phyloP scores from a whole-genome alignment of 352 stramenopile species.

The Paralagenidium karlingii region DNA sequence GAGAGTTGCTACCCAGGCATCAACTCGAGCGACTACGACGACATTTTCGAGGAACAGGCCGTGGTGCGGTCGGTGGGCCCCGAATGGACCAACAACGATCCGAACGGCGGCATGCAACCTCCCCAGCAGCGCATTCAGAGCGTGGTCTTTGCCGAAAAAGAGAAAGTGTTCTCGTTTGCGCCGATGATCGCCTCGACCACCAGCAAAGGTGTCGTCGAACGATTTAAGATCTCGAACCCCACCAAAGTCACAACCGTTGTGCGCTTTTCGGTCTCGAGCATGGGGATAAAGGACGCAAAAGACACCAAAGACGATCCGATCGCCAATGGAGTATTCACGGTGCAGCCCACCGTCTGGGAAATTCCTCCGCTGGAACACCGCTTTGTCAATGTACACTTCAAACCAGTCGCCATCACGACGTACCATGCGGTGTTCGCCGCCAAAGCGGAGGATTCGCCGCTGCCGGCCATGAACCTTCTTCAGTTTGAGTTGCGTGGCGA shows the following conservation, averaged over 20 bases:
- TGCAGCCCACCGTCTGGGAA: constrained; percentile 86
- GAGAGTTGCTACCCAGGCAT: constrained; percentile 93
- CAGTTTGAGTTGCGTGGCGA: constrained; percentile 86
- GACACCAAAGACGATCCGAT: constrained; percentile 1
- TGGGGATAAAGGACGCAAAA: background rate
- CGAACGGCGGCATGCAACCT: constrained; percentile 5
- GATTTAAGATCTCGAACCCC: constrained; percentile 93
- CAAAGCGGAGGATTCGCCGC: constrained; percentile 64
- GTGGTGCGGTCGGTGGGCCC: constrained; percentile 63
- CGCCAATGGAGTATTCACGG: constrained; percentile 47
- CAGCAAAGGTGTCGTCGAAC: constrained; percentile 74
- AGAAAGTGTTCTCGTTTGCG: constrained; percentile 83
- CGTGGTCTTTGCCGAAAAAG: constrained; percentile 72
- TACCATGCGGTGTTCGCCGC: constrained; percentile 79
- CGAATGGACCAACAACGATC: background rate
- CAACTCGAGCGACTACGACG: constrained; percentile 71
- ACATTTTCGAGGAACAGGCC: constrained; percentile 93
- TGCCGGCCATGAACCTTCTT: constrained; percentile 17
- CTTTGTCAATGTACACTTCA: constrained; percentile 92
- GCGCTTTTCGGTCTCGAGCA: constrained; percentile 53
- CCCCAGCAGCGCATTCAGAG: no score
- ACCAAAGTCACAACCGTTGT: constrained; percentile 89
- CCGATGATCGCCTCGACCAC: constrained; percentile 52
- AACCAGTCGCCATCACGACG: constrained; percentile 70
- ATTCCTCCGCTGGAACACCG: constrained; percentile 91